Percentiles rank a stretch among this genome's conserved stretches.
These are phyloP conservation scores for Gigaspora rosea DNA, from an alignment of 192 early-diverging fungal genomes.

Conservation along the genomic window DNA sequence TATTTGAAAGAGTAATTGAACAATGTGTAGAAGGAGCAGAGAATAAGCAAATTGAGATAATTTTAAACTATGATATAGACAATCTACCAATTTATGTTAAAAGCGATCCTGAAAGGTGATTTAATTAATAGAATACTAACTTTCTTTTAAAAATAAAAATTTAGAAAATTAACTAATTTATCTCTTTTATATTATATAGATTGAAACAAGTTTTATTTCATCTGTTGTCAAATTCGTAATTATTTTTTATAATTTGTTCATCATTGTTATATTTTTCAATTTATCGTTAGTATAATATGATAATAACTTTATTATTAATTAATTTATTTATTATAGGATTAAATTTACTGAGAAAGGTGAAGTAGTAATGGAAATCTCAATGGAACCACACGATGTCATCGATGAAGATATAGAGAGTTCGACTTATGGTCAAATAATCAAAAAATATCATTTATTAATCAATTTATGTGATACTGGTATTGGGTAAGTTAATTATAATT, in stretches of 20 bases:
- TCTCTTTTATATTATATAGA: conserved; percentile 13
- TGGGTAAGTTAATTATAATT: no score
- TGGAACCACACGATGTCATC: neutral
- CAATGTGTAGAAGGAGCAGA: conserved; percentile 45
- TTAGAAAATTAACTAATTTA: neutral
- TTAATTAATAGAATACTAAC: neutral
- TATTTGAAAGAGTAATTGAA: conserved; percentile 43
- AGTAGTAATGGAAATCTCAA: conserved; percentile 29
- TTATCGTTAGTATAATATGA: no score
- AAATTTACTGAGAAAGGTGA: conserved; percentile 53
- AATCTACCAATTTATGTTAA: conserved; percentile 44
- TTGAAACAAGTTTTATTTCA: conserved; percentile 51
- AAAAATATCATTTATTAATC: conserved; percentile 18
- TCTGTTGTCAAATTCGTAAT: conserved; percentile 51
- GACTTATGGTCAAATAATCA: neutral
- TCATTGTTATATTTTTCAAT: no score
- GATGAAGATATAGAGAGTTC: neutral
- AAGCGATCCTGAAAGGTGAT: conserved; percentile 31
- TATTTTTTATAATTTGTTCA: neutral
- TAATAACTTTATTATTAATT: no score
- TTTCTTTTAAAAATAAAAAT: neutral
- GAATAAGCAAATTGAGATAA: conserved; percentile 43
- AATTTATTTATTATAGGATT: conserved; percentile 14
- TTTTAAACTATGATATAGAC: conserved; percentile 43
- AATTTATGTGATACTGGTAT: no score